Base-by-base conservation (phyloP, 371 early-diverging fungal genomes). In the Smittium culicis region DNA sequence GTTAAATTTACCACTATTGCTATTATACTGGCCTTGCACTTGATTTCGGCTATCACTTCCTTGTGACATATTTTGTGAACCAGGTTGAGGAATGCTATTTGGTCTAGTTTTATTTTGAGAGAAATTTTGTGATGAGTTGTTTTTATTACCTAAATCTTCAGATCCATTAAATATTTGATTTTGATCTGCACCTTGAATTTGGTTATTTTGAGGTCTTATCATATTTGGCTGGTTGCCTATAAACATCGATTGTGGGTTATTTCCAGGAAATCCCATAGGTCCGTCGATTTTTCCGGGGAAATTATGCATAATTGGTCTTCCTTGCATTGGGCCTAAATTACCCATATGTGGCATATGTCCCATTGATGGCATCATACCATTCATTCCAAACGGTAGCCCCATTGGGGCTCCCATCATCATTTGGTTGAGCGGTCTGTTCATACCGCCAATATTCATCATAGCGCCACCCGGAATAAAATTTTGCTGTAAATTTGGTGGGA, bases 311-410 rank as follows among this genome's bases (percentile, higher is more conserved):
- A 59, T 59, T 14, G 28, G 60, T 59, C 60, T 27, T 11, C 60
- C 60, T 59, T 5, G 60, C 16, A 59, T 59, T 11, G 60, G 60
- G 16, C 60, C 60, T 32, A 59, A 16, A 16, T 25, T 16, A 29
- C 60, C 60, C 60, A 59, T 59, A 29, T 59, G 60, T 59, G 5
- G 30, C 60, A 59, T 59, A 29, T 59, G 60, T 11, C 60, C 60
- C 60, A 59, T 59, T 59, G 28, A n/a, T 32, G 30, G 11, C 60
- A 59, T 59, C 45, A 45, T 45, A 20, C 20, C 20, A 5, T 20
- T 20, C 45, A 45, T 45, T 20, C 45, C 45, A 20, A 45, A 45
- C 5, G 45, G 45, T 25, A 29, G 25, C 60, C 60, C 60, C 60
- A 59, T 59, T 5, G 5, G 60, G 16, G 11, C 60, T 11, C 28